Evolutionary conservation across 208 protist species (phyloP).

Genomic region (Acanthamoeba sp.): DNA sequence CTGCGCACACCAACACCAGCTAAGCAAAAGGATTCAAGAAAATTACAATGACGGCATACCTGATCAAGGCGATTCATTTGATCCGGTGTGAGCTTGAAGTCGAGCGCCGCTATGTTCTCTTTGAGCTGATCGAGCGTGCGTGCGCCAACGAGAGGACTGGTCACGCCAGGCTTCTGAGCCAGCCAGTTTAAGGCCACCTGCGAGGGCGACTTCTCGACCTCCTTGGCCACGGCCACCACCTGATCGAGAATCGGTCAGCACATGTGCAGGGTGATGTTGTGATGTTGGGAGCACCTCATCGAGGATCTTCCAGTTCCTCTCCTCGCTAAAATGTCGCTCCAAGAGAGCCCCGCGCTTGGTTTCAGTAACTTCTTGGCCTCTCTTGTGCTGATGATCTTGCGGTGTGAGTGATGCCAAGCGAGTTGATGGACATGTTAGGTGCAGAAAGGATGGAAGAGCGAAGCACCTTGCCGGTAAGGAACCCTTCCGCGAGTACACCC

Average conservation of each 20-base stretch:
- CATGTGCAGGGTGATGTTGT: no score
- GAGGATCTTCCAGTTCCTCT: slow-evolving; percentile 65
- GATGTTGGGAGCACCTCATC: no score
- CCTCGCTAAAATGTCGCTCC: neutral
- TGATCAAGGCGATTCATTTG: slow-evolving; percentile 25
- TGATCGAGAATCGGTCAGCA: neutral
- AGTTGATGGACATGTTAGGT: neutral
- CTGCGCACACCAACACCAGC: neutral
- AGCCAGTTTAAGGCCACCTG: slow-evolving; percentile 68
- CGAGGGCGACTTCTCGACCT: neutral
- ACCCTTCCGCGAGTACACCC: slow-evolving; percentile 37
- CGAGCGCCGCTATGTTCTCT: slow-evolving; percentile 37
- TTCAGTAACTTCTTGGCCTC: neutral
- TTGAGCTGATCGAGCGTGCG: slow-evolving; percentile 67
- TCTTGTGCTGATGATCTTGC: slow-evolving; percentile 33
- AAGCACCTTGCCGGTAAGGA: slow-evolving; percentile 49
- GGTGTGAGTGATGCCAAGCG: neutral
- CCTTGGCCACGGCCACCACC: slow-evolving; percentile 43
- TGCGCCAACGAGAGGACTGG: slow-evolving; percentile 10
- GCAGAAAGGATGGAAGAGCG: neutral
- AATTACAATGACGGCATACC: no score
- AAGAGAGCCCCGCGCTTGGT: neutral
- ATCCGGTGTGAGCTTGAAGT: slow-evolving; percentile 47
- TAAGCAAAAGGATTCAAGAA: no score
- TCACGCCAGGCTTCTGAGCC: slow-evolving; percentile 14